These are phyloP conservation scores for Kockovaella imperatae DNA, from an alignment of 768 basidiomycete genomes.

Conservation along the genomic window DNA sequence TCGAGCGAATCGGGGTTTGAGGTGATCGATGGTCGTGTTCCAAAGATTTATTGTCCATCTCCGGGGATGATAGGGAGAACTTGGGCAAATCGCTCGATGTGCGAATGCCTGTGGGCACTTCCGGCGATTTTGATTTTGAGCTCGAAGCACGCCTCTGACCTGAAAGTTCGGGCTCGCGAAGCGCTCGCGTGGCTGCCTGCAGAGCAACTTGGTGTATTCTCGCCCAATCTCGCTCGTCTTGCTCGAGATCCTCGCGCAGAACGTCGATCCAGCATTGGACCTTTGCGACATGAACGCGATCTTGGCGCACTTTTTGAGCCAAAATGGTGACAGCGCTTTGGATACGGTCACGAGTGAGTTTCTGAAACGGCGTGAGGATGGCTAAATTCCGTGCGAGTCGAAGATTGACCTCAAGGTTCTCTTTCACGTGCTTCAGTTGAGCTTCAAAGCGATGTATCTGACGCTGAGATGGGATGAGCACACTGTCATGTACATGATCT, in stretches of 20 bases:
- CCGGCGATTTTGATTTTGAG: conserved; percentile 41
- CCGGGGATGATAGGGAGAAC: background rate
- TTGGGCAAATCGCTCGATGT: too few species aligned
- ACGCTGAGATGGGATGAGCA: conserved; percentile 42
- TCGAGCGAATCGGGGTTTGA: too few species aligned
- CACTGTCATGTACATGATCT: background rate
- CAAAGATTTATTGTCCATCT: too few species aligned
- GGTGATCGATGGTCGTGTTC: too few species aligned
- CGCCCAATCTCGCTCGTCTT: conserved; percentile 61
- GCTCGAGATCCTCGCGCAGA: conserved; percentile 62
- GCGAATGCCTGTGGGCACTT: conserved; percentile 5
- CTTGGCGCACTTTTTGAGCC: conserved; percentile 58
- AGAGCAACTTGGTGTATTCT: conserved; percentile 63
- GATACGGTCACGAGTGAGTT: conserved; percentile 70
- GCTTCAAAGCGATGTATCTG: conserved; percentile 62
- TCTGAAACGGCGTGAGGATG: conserved; percentile 78
- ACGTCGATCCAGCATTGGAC: conserved; percentile 68
- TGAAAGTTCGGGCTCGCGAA: conserved; percentile 46
- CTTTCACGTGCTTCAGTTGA: conserved; percentile 52
- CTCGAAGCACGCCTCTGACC: background rate
- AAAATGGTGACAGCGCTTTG: conserved; percentile 55
- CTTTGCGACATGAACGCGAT: conserved; percentile 66
- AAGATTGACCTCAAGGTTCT: conserved; percentile 60
- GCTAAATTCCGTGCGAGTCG: conserved; percentile 72
- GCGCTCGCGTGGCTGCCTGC: conserved; percentile 60